These are phyloP conservation scores for Nicotiana rustica DNA, from an alignment of 305 asterid genomes.

Conservation along the genomic window DNA sequence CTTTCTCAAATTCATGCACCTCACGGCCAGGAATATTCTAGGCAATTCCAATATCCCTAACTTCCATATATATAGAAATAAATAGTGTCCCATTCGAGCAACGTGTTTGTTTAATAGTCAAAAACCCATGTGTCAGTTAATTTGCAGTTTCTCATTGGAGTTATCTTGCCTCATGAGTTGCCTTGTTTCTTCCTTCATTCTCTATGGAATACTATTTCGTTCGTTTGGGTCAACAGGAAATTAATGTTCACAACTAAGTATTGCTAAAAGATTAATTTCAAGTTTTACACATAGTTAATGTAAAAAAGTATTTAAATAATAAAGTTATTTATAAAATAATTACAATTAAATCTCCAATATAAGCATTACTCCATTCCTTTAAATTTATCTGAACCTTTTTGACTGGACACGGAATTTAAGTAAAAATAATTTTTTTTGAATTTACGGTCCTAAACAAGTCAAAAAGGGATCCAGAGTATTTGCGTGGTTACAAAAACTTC, in stretches of 20 bases:
- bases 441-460: too few species aligned
- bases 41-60: background rate
- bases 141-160: background rate
- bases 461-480: too few species aligned
- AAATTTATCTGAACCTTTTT: too few species aligned
- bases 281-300: too few species aligned
- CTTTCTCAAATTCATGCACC: background rate
- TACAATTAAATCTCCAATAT: too few species aligned
- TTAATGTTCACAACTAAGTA: background rate
- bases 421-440: too few species aligned
- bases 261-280: too few species aligned
- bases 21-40: background rate
- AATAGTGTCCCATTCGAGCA: background rate
- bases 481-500: too few species aligned
- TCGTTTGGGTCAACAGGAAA: background rate
- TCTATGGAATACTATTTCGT: background rate
- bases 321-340: too few species aligned
- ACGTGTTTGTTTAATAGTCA: background rate
- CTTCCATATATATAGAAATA: background rate
- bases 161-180: background rate
- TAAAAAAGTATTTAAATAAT: too few species aligned
- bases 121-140: background rate
- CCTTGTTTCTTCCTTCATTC: conserved; percentile 10
- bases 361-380: too few species aligned
- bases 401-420: too few species aligned